These are phyloP conservation scores for Martiniozyma asiatica DNA, from an alignment of 1,139 yeast species.

Conservation along the genomic window DNA sequence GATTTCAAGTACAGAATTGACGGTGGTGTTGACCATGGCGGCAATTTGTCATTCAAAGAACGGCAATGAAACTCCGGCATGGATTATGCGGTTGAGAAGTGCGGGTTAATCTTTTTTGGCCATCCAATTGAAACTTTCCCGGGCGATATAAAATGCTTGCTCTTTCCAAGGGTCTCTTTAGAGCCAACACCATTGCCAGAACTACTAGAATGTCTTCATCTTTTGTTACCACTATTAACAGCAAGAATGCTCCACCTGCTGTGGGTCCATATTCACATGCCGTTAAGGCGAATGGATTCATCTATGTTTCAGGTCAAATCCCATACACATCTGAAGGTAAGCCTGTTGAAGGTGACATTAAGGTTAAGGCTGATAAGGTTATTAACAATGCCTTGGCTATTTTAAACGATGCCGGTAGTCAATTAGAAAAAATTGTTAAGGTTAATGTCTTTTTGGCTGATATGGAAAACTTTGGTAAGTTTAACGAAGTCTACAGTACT, in stretches of 20 bases:
- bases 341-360: conserved; percentile 64
- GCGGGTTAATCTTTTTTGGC: too few species aligned
- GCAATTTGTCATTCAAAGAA: too few species aligned
- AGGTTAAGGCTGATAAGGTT: conserved; percentile 77
- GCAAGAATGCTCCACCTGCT: conserved; percentile 83
- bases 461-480: conserved; percentile 69
- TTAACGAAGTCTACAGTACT: conserved; percentile 73
- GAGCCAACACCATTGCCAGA: too few species aligned
- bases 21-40: too few species aligned
- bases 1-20: conserved; percentile 3
- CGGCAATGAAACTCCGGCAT: too few species aligned
- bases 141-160: too few species aligned
- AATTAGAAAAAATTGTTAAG: conserved; percentile 72
- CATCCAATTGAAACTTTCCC: too few species aligned
- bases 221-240: conserved; percentile 40
- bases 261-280: conserved; percentile 96
- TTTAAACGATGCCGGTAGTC: conserved; percentile 72
- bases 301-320: conserved; percentile 92
- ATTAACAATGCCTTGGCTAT: conserved; percentile 66
- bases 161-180: too few species aligned
- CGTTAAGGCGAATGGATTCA: conserved; percentile 70
- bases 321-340: conserved; percentile 80
- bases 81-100: too few species aligned
- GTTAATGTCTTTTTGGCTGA: conserved; percentile 82
- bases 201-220: conserved; percentile 27